Base-by-base conservation (phyloP, 2,329 filamentous ascomycete genomes). In the Diaporthe citriasiana region DNA sequence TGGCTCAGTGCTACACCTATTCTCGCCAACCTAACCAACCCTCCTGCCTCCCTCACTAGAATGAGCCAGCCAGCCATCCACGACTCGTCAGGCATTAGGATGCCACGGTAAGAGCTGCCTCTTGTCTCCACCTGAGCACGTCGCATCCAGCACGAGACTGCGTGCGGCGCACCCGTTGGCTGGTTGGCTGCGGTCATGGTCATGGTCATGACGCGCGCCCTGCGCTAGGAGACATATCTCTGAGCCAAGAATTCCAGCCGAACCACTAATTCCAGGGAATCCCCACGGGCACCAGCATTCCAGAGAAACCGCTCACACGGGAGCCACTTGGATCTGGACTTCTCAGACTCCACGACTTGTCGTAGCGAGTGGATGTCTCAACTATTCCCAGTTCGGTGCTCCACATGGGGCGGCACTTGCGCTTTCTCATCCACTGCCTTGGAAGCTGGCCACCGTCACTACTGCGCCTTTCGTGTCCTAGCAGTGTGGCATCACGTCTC, bases 241-340 rank as follows among this genome's bases (percentile, higher is more conserved):
- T 50, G 68, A 57, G 53, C 19, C 38, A 70, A 70, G 40, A 47
- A 33, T 12, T 40, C 53, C 68, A 57, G 42, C 60, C 60, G 42
- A 50, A 50, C 60, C 42, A 42, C 42, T 17, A 30, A 50, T 25
- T 25, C 60, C 42, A 65, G 30, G 30, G 7, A 50, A 65, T 59
- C 42, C 42, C 60, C 60, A 50, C 30, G 42, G 60, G 60, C 60
- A 50, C 60, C 5, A 50, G 30, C 63, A 66, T 66, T 66, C 63
- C 63, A 66, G 30, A 17, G 30, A 66, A 38, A 47, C 59, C 45
- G 7, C 33, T 38, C 63, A n/a, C 30, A 19, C 47, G 63, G 63
- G 63, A 66, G 63, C 63, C 63, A 66, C 30, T 51, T 51, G 45
- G 33, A 66, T 66, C 45, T 66, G 45, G 63, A 51, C 63, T 51